Evolutionary conservation across 768 basidiomycete species (phyloP).

Genomic region (Tylopilus balloui): DNA sequence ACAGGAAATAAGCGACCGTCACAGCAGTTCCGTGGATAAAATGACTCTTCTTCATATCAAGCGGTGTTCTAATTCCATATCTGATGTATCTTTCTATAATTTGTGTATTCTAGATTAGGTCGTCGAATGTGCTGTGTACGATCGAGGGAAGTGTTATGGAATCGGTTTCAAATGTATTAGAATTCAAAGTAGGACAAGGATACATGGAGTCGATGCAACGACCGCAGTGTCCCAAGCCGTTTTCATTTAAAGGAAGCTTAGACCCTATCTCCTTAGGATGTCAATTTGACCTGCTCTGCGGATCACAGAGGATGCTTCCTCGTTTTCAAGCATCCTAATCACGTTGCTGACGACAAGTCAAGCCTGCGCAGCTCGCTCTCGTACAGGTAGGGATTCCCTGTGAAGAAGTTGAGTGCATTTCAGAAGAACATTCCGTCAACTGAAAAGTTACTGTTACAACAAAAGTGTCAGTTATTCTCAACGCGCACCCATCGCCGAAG

Average conservation of each 20-base stretch:
- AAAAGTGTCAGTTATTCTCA: neutral
- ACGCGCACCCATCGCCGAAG: neutral
- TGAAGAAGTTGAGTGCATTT: constrained; percentile 22
- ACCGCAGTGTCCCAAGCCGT: neutral
- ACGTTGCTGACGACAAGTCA: constrained; percentile 41
- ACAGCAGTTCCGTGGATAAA: constrained; percentile 14
- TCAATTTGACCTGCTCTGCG: neutral
- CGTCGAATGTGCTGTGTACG: constrained; percentile 6
- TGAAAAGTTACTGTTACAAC: constrained; percentile 19
- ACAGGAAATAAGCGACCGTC: constrained; percentile 27
- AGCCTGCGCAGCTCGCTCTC: constrained; percentile 40
- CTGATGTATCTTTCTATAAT: constrained; percentile 6
- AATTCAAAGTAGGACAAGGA: neutral
- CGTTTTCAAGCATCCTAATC: constrained; percentile 41
- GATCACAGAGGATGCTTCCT: constrained; percentile 33
- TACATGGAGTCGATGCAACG: neutral
- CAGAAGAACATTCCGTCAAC: constrained; percentile 19
- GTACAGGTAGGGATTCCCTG: constrained; percentile 48
- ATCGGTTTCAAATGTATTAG: constrained; percentile 6
- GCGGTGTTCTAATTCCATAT: constrained; percentile 2
- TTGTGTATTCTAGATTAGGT: constrained; percentile 7
- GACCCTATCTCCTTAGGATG: neutral
- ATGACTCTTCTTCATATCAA: neutral
- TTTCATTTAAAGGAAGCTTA: neutral
- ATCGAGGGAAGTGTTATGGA: constrained; percentile 2